These are phyloP conservation scores for Solanum rostratum DNA, from an alignment of 257 asterid genomes.

Conservation along the genomic window DNA sequence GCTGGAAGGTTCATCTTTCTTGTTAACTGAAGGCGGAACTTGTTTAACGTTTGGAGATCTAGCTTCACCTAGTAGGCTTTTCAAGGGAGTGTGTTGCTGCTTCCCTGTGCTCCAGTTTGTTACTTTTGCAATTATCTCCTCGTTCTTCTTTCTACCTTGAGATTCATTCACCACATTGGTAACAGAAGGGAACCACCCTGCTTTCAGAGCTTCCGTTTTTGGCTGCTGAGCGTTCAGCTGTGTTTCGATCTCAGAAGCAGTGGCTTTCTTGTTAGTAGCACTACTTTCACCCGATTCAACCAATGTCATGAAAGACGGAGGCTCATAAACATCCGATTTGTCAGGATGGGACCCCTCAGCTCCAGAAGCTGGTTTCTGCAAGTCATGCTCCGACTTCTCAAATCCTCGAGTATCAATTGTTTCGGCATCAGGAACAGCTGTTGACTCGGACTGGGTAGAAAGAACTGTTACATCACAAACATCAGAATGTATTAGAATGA, in stretches of 20 bases:
- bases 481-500: not conserved
- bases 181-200: conserved; percentile 72
- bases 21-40: conserved; percentile 23
- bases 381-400: conserved; percentile 26
- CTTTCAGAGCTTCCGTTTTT: conserved; percentile 38
- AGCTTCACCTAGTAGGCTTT: conserved; percentile 52
- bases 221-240: conserved; percentile 25
- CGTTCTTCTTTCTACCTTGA: conserved; percentile 77
- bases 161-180: conserved; percentile 63
- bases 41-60: conserved; percentile 42
- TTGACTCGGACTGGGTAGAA: conserved; percentile 25
- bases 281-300: conserved; percentile 29
- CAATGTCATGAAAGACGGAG: conserved; percentile 71
- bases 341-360: conserved; percentile 14
- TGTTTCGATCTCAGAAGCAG: conserved; percentile 44
- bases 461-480: conserved; percentile 12
- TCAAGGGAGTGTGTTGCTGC: conserved; percentile 62
- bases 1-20: conserved; percentile 23
- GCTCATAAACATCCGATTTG: conserved; percentile 50
- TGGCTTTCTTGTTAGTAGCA: conserved; percentile 6
- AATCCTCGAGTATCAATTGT: conserved; percentile 10
- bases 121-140: conserved; percentile 70
- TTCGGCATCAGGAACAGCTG: conserved; percentile 14
- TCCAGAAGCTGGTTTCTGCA: conserved; percentile 22
- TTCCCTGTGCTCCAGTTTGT: conserved; percentile 61